Evolutionary conservation across 768 basidiomycete genomes (phyloP).

Genomic region (Pilatotrama ljubarskyi): DNA sequence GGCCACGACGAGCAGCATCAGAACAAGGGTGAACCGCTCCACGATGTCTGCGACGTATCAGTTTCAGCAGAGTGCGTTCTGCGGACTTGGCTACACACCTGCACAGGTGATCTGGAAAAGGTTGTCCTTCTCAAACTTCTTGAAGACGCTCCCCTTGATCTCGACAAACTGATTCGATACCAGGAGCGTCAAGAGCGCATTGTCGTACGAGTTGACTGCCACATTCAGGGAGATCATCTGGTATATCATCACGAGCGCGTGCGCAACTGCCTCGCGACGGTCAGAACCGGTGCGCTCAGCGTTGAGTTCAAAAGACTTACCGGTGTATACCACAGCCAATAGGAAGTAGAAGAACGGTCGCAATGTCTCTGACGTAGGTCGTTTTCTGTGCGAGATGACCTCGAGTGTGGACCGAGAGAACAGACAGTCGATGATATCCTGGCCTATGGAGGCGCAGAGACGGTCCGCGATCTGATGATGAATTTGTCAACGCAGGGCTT

Average conservation of each 20-base stretch:
- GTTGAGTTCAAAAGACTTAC: conserved; percentile 43
- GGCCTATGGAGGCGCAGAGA: conserved; percentile 93
- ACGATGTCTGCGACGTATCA: conserved; percentile 73
- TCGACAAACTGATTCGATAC: conserved; percentile 99
- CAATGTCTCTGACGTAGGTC: conserved; percentile 64
- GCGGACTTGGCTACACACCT: conserved; percentile 46
- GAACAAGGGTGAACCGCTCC: conserved; percentile 87
- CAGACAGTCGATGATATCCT: conserved; percentile 94
- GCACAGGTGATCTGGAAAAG: conserved; percentile 99
- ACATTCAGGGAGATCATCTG: conserved; percentile 94
- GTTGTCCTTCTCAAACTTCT: conserved; percentile 98
- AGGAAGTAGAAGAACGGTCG: conserved; percentile 83
- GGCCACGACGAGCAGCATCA: conserved; percentile 91
- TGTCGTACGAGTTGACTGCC: conserved; percentile 97
- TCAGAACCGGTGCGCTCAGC: background rate
- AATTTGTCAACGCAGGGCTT: background rate
- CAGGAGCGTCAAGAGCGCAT: conserved; percentile 88
- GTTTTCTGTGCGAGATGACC: conserved; percentile 61
- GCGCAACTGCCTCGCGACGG: conserved; percentile 58
- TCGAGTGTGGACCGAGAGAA: conserved; percentile 91
- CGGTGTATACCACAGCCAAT: conserved; percentile 79
- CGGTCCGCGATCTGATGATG: conserved; percentile 83
- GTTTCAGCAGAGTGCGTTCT: background rate
- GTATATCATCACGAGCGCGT: conserved; percentile 94
- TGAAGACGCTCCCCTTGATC: conserved; percentile 99